Base-by-base conservation (phyloP, 148 eudicot genomes). In the Persicaria maculosa region DNA sequence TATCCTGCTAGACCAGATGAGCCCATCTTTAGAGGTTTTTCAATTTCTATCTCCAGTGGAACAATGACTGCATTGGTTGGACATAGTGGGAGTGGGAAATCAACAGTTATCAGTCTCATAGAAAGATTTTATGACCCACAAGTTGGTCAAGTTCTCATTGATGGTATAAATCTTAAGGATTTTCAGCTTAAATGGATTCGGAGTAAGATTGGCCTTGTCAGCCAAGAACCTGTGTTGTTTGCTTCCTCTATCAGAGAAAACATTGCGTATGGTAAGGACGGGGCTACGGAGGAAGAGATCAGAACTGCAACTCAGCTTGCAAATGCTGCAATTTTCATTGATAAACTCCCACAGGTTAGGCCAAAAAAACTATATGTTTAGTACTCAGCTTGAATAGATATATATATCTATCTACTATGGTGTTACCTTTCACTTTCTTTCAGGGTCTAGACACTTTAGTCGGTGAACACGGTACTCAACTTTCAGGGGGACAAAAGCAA, bases 221-320 rank as follows among this genome's bases (percentile, higher is more conserved):
- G 91, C 83, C 91, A 88, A 82, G 91, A 88, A 75, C 91, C 91
- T 7, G 89, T 83, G 44, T 72, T 88, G 74, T 88, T 88, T 75
- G 77, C 86, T 11, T 79, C 84, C 44, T 86, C 89, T 77, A 88
- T 88, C 7, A 88, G 75, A 83, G 91, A 88, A 10, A 88, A 88
- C n/a, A 88, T 88, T 67, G 80, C 86, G 2, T 88, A 88, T 68
- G 91, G 89, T 1, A 88, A 88, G 79, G 83, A 81, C 31, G 88
- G 81, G 17, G 91, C 89, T 15, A 82, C 86, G 3, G 16, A 8
- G 6, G 89, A 86, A 67, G 91, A 88, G 50, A 86, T 88, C n/a
- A 77, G 69, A 80, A 85, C 79, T 22, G 89, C 89, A 31, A 55
- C 83, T 45, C 88, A 86, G 75, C 80, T 86, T 44, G 91, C 91